Base-by-base conservation (phyloP, 805 yeast genomes). In the Metschnikowia matae region DNA sequence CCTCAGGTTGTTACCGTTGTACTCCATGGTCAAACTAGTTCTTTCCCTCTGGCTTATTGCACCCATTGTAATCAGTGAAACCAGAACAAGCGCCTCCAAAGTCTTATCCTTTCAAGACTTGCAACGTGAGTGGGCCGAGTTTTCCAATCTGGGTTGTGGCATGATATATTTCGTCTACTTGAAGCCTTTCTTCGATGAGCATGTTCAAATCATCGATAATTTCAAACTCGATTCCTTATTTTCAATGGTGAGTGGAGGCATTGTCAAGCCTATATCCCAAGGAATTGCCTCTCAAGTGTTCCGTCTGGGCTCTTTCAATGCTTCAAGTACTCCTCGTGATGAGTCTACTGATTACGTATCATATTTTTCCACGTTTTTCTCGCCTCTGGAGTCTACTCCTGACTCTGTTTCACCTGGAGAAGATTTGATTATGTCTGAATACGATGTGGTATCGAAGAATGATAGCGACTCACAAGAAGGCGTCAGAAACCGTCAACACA, bases 21-120 rank as follows among this genome's bases (percentile, higher is more conserved):
- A 56, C 48, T 41, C 52, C 32, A 54, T 77, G 36, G 52, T 85
- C 15, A 92, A 94, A 1, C 77, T 86, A 44, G 80, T 76, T 57
- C 63, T 78, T 3, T 58, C 85, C 1, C 40, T 75, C 34, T 74
- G 77, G 49, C 60, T 84, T 3, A 73, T 72, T 26, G 60, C 80
- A 39, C 74, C 80, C 32, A 60, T 88, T 43, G 78, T 84, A 4
- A 66, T 79, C 31, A 80, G 82, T 6, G 58, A 74, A 53, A 57
- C 69, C 13, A 53, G 58, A 35, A 44, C 49, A 32, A 37, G 44
- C 40, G 50, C 39, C 47, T 37, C 44, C 29, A 51, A 48, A 17
- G 48, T 44, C n/a, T 50, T 56, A 18, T 45, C 58, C 33, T 46
- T 53, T 38, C 39, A 46, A 26, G 59, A 60, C 31, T 40, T 55